These are phyloP conservation scores for Loxodes magnus DNA, from an alignment of 73 alveolate genomes.

Conservation along the genomic window DNA sequence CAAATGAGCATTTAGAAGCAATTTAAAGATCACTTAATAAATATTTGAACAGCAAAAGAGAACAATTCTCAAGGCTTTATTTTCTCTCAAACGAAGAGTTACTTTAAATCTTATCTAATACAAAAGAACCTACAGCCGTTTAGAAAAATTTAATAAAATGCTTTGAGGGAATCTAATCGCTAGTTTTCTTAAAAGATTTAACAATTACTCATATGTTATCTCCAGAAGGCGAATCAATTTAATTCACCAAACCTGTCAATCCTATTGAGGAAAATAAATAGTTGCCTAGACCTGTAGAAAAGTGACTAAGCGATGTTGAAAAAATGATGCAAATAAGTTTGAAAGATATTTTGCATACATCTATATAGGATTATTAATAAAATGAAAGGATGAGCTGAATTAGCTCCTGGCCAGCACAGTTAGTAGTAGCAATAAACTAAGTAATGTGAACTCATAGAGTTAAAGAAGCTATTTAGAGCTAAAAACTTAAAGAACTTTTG, in stretches of 20 bases:
- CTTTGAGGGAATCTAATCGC: slow-evolving; percentile 41
- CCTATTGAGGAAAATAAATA: slow-evolving; percentile 54
- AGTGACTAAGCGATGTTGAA: slow-evolving; percentile 49
- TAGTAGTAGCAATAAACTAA: slow-evolving; percentile 36
- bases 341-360: slow-evolving; percentile 11
- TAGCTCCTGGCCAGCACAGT: slow-evolving; percentile 43
- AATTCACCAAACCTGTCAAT: slow-evolving; percentile 36
- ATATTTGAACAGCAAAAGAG: slow-evolving; percentile 72
- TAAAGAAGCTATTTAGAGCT: slow-evolving; percentile 19
- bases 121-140: slow-evolving; percentile 79
- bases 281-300: slow-evolving; percentile 54
- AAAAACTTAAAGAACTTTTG: slow-evolving; percentile 12
- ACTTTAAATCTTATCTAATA: slow-evolving; percentile 93
- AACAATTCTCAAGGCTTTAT: slow-evolving; percentile 88
- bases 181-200: slow-evolving; percentile 31
- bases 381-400: slow-evolving; percentile 51
- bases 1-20: slow-evolving; percentile 63
- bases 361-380: slow-evolving; percentile 23
- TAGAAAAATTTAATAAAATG: slow-evolving; percentile 56
- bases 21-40: slow-evolving; percentile 67
- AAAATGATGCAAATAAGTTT: slow-evolving; percentile 41
- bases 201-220: slow-evolving; percentile 33
- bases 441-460: slow-evolving; percentile 34
- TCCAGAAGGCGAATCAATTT: slow-evolving; percentile 60
- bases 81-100: slow-evolving; percentile 99